Base-by-base conservation (phyloP, 495 filamentous ascomycete genomes). In the Parathielavia hyrcaniae region DNA sequence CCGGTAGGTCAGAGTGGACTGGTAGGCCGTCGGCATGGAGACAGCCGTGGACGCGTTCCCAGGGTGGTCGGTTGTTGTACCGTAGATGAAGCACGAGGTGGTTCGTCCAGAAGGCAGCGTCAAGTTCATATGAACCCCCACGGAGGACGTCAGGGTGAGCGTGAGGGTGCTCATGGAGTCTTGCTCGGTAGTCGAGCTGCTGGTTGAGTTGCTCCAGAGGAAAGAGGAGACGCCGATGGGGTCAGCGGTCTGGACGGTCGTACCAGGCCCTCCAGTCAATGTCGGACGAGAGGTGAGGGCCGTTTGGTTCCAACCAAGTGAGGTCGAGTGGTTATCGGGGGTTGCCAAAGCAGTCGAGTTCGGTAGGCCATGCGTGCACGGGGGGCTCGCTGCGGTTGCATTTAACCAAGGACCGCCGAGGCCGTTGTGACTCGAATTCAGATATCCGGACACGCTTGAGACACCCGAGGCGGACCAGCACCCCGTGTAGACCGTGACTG, bases 1-100 rank as follows among this genome's bases (percentile, higher is more conserved):
- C 40, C 39, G 45, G 22, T 62, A 62, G 8, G 60, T 62, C 39
- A 62, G 26, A 35, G 50, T 62, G n/a, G 46, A 45, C 16, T 55
- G 45, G 17, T 62, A 59, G 7, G 59, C 44, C 9, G 40, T 26
- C 5, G 55, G 6, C 26, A 30, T 30, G 26, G 26, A 8, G 10
- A 5, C 2, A 2, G 13, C 19, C 0, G 45, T 45, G 38, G 39
- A 41, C 6, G 9, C 16, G 20, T 46, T 35, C 23, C 39, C 39
- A 4, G 19, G 16, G n/a, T 14, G 32, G 3, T 50, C 53, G 7
- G 50, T 58, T 4, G 51, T 50, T 3, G 46, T 58, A 35, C 46
- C 32, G 34, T 12, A 39, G 7, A 38, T 45, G 5, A 53, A 38
- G 35, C 49, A 47, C 12, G 52, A 40, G 16, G 19, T 32, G 5